These are phyloP conservation scores for Clarkia xantiana DNA, from an alignment of 345 rosid genomes.

Conservation along the genomic window DNA sequence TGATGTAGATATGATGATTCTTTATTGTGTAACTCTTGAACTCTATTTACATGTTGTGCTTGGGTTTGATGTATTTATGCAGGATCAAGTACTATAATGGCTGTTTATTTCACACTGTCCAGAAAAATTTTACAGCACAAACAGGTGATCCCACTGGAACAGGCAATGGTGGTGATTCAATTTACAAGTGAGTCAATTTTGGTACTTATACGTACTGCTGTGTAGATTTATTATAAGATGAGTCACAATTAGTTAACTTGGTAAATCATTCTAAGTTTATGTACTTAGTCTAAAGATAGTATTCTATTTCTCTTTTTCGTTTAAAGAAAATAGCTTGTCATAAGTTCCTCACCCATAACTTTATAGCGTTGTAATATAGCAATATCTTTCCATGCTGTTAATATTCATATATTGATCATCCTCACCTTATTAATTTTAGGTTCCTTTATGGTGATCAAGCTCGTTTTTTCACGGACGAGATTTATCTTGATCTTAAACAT, in stretches of 20 bases:
- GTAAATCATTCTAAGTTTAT: no score
- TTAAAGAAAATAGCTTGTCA: no score
- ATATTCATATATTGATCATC: not conserved
- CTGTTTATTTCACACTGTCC: constrained; percentile 72
- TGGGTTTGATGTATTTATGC: constrained; percentile 7
- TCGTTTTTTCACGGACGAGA: constrained; percentile 77
- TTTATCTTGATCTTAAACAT: constrained; percentile 78
- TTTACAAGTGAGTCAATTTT: constrained; percentile 50
- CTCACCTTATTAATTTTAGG: constrained; percentile 21
- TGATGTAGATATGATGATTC: not conserved
- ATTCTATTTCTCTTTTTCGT: no score
- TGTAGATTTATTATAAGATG: no score
- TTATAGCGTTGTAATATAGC: not conserved
- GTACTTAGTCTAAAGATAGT: no score
- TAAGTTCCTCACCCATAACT: no score
- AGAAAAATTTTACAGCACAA: constrained; percentile 75
- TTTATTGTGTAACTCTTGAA: not conserved
- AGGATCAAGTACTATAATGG: constrained; percentile 90
- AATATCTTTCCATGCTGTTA: not conserved
- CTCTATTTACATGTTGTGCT: not conserved
- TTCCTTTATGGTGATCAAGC: constrained; percentile 84
- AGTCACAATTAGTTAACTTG: no score
- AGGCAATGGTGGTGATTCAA: constrained; percentile 69
- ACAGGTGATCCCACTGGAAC: constrained; percentile 88
- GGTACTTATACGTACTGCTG: not conserved